Base-by-base conservation (phyloP, 1,139 yeast genomes). In the Nadsonia starkeyi-henricii region DNA sequence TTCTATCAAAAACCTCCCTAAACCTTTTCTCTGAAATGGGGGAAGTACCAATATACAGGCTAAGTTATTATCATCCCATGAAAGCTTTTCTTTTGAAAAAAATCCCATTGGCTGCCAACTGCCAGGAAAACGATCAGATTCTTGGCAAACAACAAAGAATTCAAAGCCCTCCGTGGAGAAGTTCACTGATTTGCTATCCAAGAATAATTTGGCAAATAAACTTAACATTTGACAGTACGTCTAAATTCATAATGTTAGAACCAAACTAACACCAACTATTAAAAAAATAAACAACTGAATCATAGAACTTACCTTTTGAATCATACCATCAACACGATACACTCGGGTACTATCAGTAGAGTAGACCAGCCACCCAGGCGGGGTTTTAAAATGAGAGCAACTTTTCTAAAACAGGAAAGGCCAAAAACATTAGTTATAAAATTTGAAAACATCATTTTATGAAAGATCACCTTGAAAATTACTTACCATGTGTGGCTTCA, bases 1-100 rank as follows among this genome's bases (percentile, higher is more conserved):
- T 51, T 85, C 89, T 30, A 91, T 85, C 44, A 91, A 62, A 17
- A 85, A 68, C 3, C 85, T 77, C 0, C 98, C 98, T 39, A 89
- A 64, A 20, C 79, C 81, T 41, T 75, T 73, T 50, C 86, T 71
- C 61, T 91, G 98, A 61, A 79, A 91, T 1, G 96, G 96, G 0
- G 98, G 98, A 54, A 91, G 85, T 2, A 86, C 78, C 56, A 94
- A 73, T 21, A 91, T 84, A 61, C 97, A 91, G 0, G 96, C 96
- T 46, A 91, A 68, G 61, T 91, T 91, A 59, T 88, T 85, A 50
- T 77, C 75, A 50, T 85, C 93, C 78, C 89, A 85, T 0, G 96
- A 81, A 1, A 83, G 70, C 45, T 82, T 67, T 59, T 91, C 98
- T 56, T 85, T 85, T 20, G 96, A 88, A 59, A 86, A 91, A 61